phyloP scores from a whole-genome alignment of 2,329 filamentous ascomycete genomes.

The Botrytis medusae region DNA sequence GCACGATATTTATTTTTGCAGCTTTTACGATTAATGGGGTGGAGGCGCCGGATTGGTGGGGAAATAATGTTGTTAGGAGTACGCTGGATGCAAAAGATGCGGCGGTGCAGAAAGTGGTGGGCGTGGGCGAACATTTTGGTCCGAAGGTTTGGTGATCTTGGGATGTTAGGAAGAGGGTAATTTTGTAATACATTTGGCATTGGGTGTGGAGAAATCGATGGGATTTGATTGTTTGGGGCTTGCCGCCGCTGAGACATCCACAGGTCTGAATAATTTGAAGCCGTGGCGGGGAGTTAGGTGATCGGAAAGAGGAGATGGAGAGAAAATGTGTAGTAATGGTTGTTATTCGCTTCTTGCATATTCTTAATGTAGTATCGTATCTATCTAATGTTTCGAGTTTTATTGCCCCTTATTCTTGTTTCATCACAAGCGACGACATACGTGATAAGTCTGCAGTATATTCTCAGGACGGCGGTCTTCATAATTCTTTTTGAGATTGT shows the following conservation, averaged over 20 bases:
- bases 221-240: background rate
- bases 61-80: background rate
- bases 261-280: background rate
- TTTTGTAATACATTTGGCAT: background rate
- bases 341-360: background rate
- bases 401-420: background rate
- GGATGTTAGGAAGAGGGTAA: background rate
- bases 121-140: background rate
- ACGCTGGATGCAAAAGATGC: background rate
- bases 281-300: too few species aligned
- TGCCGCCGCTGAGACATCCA: background rate
- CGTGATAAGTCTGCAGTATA: background rate
- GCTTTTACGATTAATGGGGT: conserved; percentile 61
- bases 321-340: background rate
- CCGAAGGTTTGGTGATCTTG: background rate
- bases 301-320: too few species aligned
- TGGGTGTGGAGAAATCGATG: background rate
- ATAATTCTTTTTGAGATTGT: background rate
- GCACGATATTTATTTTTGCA: conserved; percentile 65
- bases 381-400: background rate
- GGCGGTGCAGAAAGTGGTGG: conserved; percentile 1
- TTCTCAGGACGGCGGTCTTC: background rate
- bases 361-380: background rate
- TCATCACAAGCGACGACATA: background rate
- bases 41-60: conserved; percentile 21